Base-by-base conservation (phyloP, 805 yeast genomes). In the Limtongia smithiae region DNA sequence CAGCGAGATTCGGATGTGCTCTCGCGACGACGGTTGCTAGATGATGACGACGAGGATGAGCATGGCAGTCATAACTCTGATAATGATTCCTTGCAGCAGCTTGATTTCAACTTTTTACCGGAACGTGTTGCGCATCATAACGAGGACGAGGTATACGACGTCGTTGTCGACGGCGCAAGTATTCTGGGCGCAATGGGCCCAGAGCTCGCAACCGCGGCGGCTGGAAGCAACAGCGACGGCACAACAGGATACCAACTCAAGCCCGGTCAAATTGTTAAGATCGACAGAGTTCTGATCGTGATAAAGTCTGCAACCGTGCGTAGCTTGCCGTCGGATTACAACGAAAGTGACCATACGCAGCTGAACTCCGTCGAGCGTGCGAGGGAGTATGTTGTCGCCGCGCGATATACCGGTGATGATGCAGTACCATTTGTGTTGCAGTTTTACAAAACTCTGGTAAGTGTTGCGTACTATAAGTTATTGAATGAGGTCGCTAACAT, bases 311-410 rank as follows among this genome's bases (percentile, higher is more conserved):
- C 72, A 1, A 60, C 62, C 4, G 57, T 55, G 25, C 62, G 55
- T 11, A 61, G 60, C 28, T 62, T 72, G 11, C 65, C 71, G 4
- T 52, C 60, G 0, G 55, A 65, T 11, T 73, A 76, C 50, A 71
- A 74, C 12, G 87, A 81, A 51, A 62, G 66, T 8, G 81, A 78
- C 48, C 68, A 74, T 1, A 70, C 72, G 22, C 79, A 78, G 35
- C 72, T 85, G 0, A 67, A 83, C 44, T 74, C 85, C 1, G 53
- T 73, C 8, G 90, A 85, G 49, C 68, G 88, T 41, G 88, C 96
- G 93, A 79, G 75, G 52, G 96, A 90, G 62, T 86, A 81, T 62
- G 69, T 80, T 24, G 83, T 85, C 2, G 87, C 85, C 1, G 81
- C 83, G 1, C 70, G 91, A 51, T 75, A 78, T n/a, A 79, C 85